Evolutionary conservation across 2,329 filamentous ascomycete genomes (phyloP), one percentile per base, ranked within the genome.

Genomic region (Monosporascus sp.): DNA sequence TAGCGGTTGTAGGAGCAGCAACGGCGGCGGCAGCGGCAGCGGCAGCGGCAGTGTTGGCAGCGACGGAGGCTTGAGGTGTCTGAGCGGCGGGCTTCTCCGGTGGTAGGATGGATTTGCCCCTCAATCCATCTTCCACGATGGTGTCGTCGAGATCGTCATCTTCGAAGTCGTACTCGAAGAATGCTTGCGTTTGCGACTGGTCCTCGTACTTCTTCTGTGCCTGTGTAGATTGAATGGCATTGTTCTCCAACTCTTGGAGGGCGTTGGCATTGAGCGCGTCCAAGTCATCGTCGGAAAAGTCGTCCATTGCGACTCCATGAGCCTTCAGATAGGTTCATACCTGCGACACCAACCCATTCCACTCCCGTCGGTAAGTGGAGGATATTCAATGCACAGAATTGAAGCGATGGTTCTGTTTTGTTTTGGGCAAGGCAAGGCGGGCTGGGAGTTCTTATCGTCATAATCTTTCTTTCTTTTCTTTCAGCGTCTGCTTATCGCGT

Each of bases 221-320:
- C 60, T 85, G 82, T 5, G 84, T 86, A 59, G 78, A 78, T 59
- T 80, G 79, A 58, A 86, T 82, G 40, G 84, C 84, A 63, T 80
- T 79, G 62, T 80, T 79, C 64, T 88, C 85, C 57, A 88, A 79
- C 64, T 86, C 82, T 61, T 82, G 76, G 3, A 87, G 71, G 47
- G 75, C 74, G 57, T 78, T 77, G 57, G 78, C 75, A 58, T 83
- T 80, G 43, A 87, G 71, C 41, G 79, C 75, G 66, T 87, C 83
- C 60, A 88, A 75, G 56, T 78, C 83, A 64, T 85, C 84, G 65
- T 86, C 84, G 55, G 77, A 82, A 65, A 84, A 86, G 56, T 82
- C 79, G 71, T 85, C 82, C 71, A 67, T 69, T 52, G 67, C 66
- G 69, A 73, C 73, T 61, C 66, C 63, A 54, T 69, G 54, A 69